Base-by-base conservation (phyloP, 169 alveolate species). In the Plasmodium inui region DNA sequence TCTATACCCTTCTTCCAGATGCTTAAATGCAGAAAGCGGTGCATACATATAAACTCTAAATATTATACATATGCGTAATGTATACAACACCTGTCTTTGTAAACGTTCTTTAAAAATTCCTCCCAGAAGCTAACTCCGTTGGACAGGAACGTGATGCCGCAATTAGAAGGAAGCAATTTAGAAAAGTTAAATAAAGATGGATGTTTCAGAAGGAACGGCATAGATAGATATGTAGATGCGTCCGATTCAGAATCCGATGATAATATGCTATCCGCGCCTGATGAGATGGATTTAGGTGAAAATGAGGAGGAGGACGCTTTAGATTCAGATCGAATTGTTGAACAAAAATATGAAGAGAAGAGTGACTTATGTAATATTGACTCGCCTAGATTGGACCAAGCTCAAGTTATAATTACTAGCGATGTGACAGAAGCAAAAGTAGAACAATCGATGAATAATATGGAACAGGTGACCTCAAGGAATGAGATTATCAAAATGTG, bases 161-260 rank as follows among this genome's bases (percentile, higher is more conserved):
- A 78, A 39, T 14, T 78, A 37, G 71, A 78, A 78, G 26, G 12
- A 78, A 78, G 84, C 34, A 78, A 78, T 34, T 78, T 78, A 78
- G 39, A 28, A 9, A n/a, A n/a, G n/a, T n/a, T n/a, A n/a, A n/a
- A n/a, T n/a, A n/a, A n/a, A n/a, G n/a, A n/a, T n/a, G n/a, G n/a
- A n/a, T n/a, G n/a, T n/a, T n/a, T n/a, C n/a, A n/a, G n/a, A n/a
- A n/a, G n/a, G n/a, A n/a, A n/a, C n/a, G n/a, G n/a, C n/a, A n/a
- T n/a, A n/a, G n/a, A n/a, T n/a, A n/a, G n/a, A n/a, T n/a, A n/a
- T n/a, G 84, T 1, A 34, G 2, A 12, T 34, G 9, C 37, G 41
- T 37, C 50, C 28, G 61, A 78, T 34, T 78, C 84, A 14, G 50
- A 32, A 2, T 19, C 44, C n/a, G n/a, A n/a, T 2, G 19, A 37